Evolutionary conservation across 495 filamentous ascomycete species (phyloP), one percentile per base, ranked within the genome.

Genomic region (Hyaloscypha finlandica): DNA sequence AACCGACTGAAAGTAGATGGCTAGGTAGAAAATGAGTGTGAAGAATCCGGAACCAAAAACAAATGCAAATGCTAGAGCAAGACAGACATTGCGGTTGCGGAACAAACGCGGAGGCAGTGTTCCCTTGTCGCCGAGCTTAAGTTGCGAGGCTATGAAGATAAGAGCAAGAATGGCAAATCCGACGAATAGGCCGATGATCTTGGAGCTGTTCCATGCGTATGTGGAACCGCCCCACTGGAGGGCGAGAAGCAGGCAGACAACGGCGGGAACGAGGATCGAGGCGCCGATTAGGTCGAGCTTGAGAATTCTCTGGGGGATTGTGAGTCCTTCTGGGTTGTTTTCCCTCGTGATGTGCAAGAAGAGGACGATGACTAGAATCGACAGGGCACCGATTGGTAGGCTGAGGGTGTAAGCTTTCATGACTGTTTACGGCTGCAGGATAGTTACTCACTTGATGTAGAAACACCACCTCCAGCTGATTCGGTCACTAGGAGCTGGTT

Each of bases 1-100:
- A 72, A 96, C 88, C 9, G 90, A 85, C 73, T 97, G 93, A 81
- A 97, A 96, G 89, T 90, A 97, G 69, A 96, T 90, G 0, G 93
- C 92, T n/a, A 96, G 77, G 81, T 90, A 89, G 76, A 87, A 92
- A 31, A 89, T 75, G 3, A 88, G 74, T 9, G 89, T 77, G 65
- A 95, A 87, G 79, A 92, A 92, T 0, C 83, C 76, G 25, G 83
- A 85, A 22, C 88, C 89, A 11, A 90, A 66, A 68, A 78, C 79
- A 68, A 87, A 81, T 90, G 70, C 70, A 32, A 74, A 78, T 20
- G 81, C 59, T 64, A 85, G 80, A 1, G 81, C 83, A 55, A 74
- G 80, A 8, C 80, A 68, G 19, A 88, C 76, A 64, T 84, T 84
- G 6, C 86, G 80, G 59, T 85, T 79, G 61, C 77, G 81, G 74